Conservation (phyloP, 306 rosid species). For the Parietaria judaica region DNA sequence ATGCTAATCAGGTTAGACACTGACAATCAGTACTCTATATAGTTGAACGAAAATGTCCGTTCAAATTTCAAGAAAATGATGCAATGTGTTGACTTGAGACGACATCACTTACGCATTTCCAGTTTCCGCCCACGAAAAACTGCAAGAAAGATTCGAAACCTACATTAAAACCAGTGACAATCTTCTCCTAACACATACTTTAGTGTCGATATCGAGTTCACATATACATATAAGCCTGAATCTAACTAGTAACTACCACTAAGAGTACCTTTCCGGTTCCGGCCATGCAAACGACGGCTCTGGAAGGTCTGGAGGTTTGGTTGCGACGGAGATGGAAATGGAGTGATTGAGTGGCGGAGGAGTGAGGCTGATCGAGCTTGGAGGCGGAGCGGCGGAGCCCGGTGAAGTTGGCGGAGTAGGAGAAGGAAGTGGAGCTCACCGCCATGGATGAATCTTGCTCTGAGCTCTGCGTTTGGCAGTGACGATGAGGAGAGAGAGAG, state of each 20-base stretch:
- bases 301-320: slow-evolving; percentile 36
- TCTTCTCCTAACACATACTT: too few relatives aligned
- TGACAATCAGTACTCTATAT: background rate
- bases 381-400: slow-evolving; percentile 54
- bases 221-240: too few relatives aligned
- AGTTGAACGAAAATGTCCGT: background rate
- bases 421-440: slow-evolving; percentile 48
- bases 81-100: background rate
- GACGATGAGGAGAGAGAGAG: background rate
- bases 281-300: slow-evolving; percentile 72
- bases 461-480: background rate
- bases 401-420: slow-evolving; percentile 24
- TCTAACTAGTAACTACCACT: too few relatives aligned
- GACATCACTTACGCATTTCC: slow-evolving; percentile 83
- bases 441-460: slow-evolving; percentile 38
- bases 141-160: slow-evolving; percentile 31
- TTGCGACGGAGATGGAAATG: slow-evolving; percentile 23
- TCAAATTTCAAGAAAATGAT: background rate
- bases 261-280: slow-evolving; percentile 71
- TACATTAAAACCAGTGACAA: slow-evolving; percentile 6
- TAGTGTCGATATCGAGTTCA: too few relatives aligned
- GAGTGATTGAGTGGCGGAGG: slow-evolving; percentile 51
- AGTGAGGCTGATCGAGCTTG: slow-evolving; percentile 42
- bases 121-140: slow-evolving; percentile 98
- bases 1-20: background rate